A percentile compares a stretch with the other conserved stretches of the same genome.
phyloP scores from a whole-genome alignment of 129 eudicot species.

The Centella asiatica region DNA sequence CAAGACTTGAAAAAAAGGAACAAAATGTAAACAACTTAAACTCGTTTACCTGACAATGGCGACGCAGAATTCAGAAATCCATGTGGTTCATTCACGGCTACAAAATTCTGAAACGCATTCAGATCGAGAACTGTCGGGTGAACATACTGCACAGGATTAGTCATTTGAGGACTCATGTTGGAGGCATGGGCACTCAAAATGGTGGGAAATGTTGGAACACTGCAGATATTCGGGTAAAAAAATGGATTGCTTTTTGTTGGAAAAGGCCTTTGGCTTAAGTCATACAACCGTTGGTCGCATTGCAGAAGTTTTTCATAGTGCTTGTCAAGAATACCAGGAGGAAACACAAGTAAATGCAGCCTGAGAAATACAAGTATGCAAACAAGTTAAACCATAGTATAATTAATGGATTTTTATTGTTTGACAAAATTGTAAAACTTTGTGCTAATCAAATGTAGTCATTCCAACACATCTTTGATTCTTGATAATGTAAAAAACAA shows the following conservation, averaged over 20 bases:
- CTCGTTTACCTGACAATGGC: background rate
- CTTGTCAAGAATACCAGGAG: conserved; percentile 43
- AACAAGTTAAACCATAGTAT: background rate
- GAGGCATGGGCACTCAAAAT: background rate
- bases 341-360: conserved; percentile 35
- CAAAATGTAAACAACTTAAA: background rate
- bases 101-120: too few relatives aligned
- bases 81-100: background rate
- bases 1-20: too few relatives aligned
- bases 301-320: conserved; percentile 56
- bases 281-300: conserved; percentile 30
- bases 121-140: background rate
- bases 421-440: too few relatives aligned
- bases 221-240: conserved; percentile 21
- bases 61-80: conserved; percentile 1
- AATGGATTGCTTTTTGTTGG: conserved; percentile 30
- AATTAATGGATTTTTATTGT: too few relatives aligned
- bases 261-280: conserved; percentile 40
- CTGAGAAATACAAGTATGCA: conserved; percentile 17
- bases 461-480: too few relatives aligned
- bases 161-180: background rate
- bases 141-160: background rate
- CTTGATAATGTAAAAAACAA: too few relatives aligned
- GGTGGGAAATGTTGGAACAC: background rate
- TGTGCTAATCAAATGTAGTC: too few relatives aligned